Percentiles rank a stretch among this genome's conserved stretches.
Evolutionary conservation across 768 basidiomycete species (phyloP).

Genomic region (Hypholoma sublateritium): DNA sequence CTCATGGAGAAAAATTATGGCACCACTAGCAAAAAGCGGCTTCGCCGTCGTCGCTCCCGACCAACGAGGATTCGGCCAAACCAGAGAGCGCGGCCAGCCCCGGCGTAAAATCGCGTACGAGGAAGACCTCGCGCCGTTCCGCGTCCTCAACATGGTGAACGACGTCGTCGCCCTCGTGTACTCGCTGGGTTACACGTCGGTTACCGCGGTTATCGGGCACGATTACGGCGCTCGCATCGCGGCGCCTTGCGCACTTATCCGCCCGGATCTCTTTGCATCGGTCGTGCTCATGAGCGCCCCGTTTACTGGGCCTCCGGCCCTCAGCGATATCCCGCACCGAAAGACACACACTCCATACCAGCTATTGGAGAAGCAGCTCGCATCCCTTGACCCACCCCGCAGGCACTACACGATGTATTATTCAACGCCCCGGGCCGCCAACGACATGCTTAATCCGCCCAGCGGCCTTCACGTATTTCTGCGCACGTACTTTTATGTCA

Average conservation of each 20-base stretch:
- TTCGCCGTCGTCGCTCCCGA: constrained; percentile 68
- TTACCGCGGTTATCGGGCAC: constrained; percentile 55
- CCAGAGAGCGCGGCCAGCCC: constrained; percentile 16
- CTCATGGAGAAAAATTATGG: constrained; percentile 62
- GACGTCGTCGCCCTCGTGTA: constrained; percentile 53
- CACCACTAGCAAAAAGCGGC: constrained; percentile 47
- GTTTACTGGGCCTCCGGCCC: constrained; percentile 45
- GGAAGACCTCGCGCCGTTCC: constrained; percentile 51
- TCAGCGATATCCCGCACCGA: constrained; percentile 14
- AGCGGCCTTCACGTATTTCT: constrained; percentile 47
- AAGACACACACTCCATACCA: constrained; percentile 12
- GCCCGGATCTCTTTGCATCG: constrained; percentile 54
- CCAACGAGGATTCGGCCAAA: constrained; percentile 54
- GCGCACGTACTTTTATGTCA: constrained; percentile 57
- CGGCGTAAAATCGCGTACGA: constrained; percentile 33
- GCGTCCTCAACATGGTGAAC: constrained; percentile 47
- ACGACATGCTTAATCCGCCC: constrained; percentile 42
- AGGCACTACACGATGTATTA: constrained; percentile 61
- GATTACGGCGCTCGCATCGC: constrained; percentile 60
- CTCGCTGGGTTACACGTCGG: constrained; percentile 47
- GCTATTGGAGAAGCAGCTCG: constrained; percentile 28
- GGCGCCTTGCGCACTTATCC: constrained; percentile 50
- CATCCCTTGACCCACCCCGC: constrained; percentile 44
- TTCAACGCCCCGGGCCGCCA: constrained; percentile 44
- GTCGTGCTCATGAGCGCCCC: constrained; percentile 64